Conservation (phyloP, 768 basidiomycete species). For the Hypsizygus marmoreus region DNA sequence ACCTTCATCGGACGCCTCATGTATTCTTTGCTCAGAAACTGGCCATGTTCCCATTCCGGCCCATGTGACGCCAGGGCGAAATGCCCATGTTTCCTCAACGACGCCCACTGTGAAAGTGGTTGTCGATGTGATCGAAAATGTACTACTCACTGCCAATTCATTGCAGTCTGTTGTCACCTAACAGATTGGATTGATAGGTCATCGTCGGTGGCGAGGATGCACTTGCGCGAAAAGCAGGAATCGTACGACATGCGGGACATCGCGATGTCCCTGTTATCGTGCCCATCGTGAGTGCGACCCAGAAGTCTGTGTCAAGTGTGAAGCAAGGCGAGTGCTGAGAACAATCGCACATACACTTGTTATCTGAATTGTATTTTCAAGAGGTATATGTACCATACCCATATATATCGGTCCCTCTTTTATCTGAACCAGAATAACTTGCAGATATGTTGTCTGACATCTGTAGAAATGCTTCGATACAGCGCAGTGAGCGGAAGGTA, state of each 20-base stretch:
- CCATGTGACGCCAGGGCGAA: constrained; percentile 44
- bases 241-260: constrained; percentile 34
- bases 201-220: constrained; percentile 60
- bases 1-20: not conserved
- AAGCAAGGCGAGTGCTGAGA: constrained; percentile 46
- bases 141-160: constrained; percentile 31
- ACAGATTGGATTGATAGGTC: constrained; percentile 39
- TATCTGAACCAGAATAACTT: too few relatives aligned
- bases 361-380: constrained; percentile 6
- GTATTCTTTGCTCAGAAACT: constrained; percentile 31
- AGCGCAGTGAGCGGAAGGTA: constrained; percentile 48
- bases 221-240: constrained; percentile 37
- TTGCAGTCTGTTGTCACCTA: not conserved
- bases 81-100: constrained; percentile 53
- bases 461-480: constrained; percentile 55
- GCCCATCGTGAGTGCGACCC: constrained; percentile 68
- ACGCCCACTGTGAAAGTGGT: constrained; percentile 54
- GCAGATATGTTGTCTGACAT: constrained; percentile 30
- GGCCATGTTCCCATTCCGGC: constrained; percentile 59
- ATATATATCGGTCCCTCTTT: not conserved
- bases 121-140: constrained; percentile 58
- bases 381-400: constrained; percentile 17
- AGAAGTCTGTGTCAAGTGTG: constrained; percentile 56
- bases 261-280: constrained; percentile 53
- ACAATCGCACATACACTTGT: not conserved